A percentile compares a stretch with the other conserved stretches of the same genome.
Evolutionary conservation across 352 stramenopile genomes (phyloP).

Genomic region (Phytopythium kandeliae): DNA sequence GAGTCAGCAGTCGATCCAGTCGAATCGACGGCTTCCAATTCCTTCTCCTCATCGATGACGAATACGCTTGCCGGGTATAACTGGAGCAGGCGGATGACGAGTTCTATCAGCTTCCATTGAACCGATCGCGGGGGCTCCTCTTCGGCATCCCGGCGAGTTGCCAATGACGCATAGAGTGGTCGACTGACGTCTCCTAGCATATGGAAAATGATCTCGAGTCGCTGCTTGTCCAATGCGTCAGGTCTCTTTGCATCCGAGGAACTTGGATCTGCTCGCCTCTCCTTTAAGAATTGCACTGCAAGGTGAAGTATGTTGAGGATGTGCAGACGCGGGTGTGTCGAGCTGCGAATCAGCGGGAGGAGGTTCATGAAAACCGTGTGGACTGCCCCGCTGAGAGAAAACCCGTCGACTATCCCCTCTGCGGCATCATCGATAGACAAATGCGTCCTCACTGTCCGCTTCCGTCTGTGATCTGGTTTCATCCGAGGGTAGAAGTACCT

Average conservation of each 20-base stretch:
- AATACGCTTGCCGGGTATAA: conserved; percentile 18
- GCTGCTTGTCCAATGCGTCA: conserved; percentile 27
- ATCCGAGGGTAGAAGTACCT: conserved; percentile 28
- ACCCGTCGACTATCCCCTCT: conserved; percentile 9
- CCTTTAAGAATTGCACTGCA: conserved; percentile 21
- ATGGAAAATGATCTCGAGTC: conserved; percentile 35
- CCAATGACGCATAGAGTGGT: conserved; percentile 3
- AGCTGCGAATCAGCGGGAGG: conserved; percentile 41
- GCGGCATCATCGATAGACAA: not conserved
- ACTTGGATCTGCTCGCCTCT: conserved; percentile 11
- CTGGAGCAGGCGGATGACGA: conserved; percentile 29
- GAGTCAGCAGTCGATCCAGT: too few species aligned
- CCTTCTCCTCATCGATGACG: not conserved
- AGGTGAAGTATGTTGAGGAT: conserved; percentile 48
- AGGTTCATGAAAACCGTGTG: conserved; percentile 40
- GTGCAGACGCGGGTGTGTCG: conserved; percentile 44
- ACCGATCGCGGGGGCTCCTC: conserved; percentile 7
- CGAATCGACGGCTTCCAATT: not conserved
- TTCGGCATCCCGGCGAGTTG: conserved; percentile 8
- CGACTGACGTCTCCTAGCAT: conserved; percentile 29
- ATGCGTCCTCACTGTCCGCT: not conserved
- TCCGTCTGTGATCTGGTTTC: conserved; percentile 10
- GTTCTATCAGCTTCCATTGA: conserved; percentile 33
- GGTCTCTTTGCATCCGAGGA: not conserved
- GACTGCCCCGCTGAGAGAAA: conserved; percentile 31